Base-by-base conservation (phyloP, 192 early-diverging fungal genomes). In the Obelidium mucronatum region DNA sequence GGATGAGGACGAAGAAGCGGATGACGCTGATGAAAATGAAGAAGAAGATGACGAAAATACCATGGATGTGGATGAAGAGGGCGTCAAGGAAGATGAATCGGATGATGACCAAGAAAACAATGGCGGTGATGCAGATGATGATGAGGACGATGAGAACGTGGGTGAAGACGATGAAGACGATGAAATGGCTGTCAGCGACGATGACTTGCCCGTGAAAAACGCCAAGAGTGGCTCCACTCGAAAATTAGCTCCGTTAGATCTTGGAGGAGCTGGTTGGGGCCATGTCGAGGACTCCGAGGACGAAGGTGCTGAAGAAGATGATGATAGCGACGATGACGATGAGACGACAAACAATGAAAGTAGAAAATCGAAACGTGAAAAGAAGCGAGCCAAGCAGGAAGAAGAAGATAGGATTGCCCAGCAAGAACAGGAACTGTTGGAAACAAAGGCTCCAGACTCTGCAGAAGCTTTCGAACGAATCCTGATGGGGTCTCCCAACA, bases 401-500 rank as follows among this genome's bases (percentile, higher is more conserved):
- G 78, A 77, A 42, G 88, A 90, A 62, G 73, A 83, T 64, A 75
- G 80, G 2, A 82, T 91, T 13, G 82, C 90, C 2, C 66, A 79
- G 40, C 58, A 83, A 52, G 88, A 89, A 55, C 42, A 58, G 33
- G 73, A 73, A n/a, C 55, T 86, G 3, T 72, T 88, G 11, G 84
- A 86, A 42, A 74, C 62, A 3, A 70, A 54, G 55, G 79, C 78
- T 17, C 84, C 94, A 30, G 90, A 93, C 80, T 82, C 88, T 2
- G 87, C 93, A 22, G 83, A 88, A 17, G 96, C 97, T 78, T 99
- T 94, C 79, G 98, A 99, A 79, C 90, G 97, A 62, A 81, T 98
- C 58, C 78, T 99, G 34, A 83, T 99, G 54, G 94, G 94, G 31
- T 97, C 95, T 13, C 98, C 98, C 54, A 94, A 97, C 85, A 94